phyloP scores from a whole-genome alignment of 768 basidiomycete genomes.

The Tulasnella sp. region DNA sequence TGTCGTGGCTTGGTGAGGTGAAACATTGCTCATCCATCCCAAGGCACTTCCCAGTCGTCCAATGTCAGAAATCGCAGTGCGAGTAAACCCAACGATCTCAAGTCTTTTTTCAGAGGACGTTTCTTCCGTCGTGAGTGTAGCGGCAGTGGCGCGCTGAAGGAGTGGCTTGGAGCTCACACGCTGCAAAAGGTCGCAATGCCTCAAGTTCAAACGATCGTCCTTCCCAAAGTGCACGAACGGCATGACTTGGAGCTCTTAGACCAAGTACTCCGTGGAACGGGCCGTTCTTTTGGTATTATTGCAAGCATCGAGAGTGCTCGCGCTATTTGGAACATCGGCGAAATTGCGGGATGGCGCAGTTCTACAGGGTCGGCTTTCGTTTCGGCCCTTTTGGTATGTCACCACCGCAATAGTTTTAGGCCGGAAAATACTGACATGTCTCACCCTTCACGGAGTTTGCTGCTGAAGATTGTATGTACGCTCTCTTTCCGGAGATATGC shows the following conservation, averaged over 20 bases:
- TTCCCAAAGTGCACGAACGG: conserved; percentile 80
- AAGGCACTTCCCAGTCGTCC: neutral
- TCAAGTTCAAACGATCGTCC: conserved; percentile 65
- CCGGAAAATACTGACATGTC: neutral
- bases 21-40: neutral
- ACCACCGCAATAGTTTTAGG: neutral
- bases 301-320: conserved; percentile 86
- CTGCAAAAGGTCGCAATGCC: conserved; percentile 50
- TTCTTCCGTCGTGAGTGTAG: conserved; percentile 54
- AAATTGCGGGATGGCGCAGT: conserved; percentile 69
- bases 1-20: neutral
- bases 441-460: conserved; percentile 65
- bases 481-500: neutral
- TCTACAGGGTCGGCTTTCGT: conserved; percentile 53
- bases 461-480: conserved; percentile 81
- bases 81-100: conserved; percentile 69
- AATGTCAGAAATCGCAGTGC: conserved; percentile 45
- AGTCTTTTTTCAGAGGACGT: conserved; percentile 70
- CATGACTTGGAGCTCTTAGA: conserved; percentile 68
- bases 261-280: conserved; percentile 47
- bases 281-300: conserved; percentile 58
- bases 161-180: neutral
- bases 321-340: conserved; percentile 65
- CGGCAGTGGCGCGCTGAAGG: neutral
- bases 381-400: conserved; percentile 66